These are phyloP conservation scores for Oryza glumipatula DNA, from an alignment of 176 grass and related monocot species.

Conservation along the genomic window DNA sequence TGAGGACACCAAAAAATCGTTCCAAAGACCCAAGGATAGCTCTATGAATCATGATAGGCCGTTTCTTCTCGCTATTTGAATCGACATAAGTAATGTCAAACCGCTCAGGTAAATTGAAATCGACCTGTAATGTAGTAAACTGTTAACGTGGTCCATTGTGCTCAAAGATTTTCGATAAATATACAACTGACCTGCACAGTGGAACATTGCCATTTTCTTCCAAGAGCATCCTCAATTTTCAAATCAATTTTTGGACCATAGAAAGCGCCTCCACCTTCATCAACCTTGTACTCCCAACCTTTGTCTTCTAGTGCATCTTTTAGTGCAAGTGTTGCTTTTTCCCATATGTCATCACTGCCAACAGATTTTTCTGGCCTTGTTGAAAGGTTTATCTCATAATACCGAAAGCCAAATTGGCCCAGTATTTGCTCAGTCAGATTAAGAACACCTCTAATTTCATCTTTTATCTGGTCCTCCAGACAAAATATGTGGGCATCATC, in stretches of 20 bases:
- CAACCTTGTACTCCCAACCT: slow-evolving; percentile 91
- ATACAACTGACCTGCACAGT: slow-evolving; percentile 79
- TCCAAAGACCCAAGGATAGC: slow-evolving; percentile 92
- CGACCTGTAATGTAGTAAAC: slow-evolving; percentile 57
- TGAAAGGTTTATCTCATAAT: slow-evolving; percentile 89
- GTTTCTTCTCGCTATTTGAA: slow-evolving; percentile 75
- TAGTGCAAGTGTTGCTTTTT: slow-evolving; percentile 84
- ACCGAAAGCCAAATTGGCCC: slow-evolving; percentile 81
- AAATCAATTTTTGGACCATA: slow-evolving; percentile 99
- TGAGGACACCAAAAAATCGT: slow-evolving; percentile 90
- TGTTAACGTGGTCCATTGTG: not conserved
- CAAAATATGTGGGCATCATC: slow-evolving; percentile 99
- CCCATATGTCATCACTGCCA: slow-evolving; percentile 86
- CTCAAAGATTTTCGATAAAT: not conserved
- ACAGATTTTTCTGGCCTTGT: slow-evolving; percentile 92
- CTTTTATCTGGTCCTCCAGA: slow-evolving; percentile 86
- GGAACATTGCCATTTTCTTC: slow-evolving; percentile 97
- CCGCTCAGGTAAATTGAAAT: slow-evolving; percentile 90
- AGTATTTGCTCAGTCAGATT: slow-evolving; percentile 93
- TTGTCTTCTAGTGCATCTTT: slow-evolving; percentile 84
- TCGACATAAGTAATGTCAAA: slow-evolving; percentile 93
- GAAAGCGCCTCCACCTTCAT: slow-evolving; percentile 96
- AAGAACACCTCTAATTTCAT: slow-evolving; percentile 85
- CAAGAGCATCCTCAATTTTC: slow-evolving; percentile 97
- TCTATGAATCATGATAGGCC: slow-evolving; percentile 97